phyloP scores from a whole-genome alignment of 2,329 filamentous ascomycete genomes.

The Colletotrichum tropicale region DNA sequence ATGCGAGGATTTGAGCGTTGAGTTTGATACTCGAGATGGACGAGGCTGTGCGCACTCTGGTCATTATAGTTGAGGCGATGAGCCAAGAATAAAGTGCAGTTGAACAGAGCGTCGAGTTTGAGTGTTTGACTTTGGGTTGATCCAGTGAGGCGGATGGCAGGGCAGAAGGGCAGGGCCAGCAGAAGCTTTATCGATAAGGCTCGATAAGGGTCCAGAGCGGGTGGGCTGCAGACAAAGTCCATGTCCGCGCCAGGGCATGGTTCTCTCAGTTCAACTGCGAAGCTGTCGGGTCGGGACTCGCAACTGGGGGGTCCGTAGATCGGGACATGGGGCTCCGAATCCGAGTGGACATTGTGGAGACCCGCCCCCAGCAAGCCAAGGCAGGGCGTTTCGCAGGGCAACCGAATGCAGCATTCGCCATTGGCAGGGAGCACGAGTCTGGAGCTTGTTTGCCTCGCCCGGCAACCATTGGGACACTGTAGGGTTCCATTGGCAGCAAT shows the following conservation, averaged over 20 bases:
- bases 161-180: neutral
- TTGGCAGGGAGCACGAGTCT: neutral
- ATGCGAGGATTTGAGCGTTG: neutral
- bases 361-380: slow-evolving; percentile 7
- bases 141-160: neutral
- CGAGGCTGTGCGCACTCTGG: neutral
- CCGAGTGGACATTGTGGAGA: slow-evolving; percentile 5
- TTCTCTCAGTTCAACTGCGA: neutral
- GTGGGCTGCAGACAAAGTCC: neutral
- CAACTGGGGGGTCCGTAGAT: slow-evolving; percentile 13
- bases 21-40: neutral
- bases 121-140: neutral
- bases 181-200: slow-evolving; percentile 3
- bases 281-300: neutral
- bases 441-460: neutral
- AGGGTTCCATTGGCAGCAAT: neutral
- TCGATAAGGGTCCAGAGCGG: neutral
- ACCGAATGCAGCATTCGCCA: slow-evolving; percentile 9
- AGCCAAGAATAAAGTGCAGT: neutral
- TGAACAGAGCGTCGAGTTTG: neutral
- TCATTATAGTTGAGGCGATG: neutral
- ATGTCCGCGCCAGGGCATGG: neutral
- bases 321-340: slow-evolving; percentile 6
- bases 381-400: slow-evolving; percentile 16
- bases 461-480: neutral